These are phyloP conservation scores for Berberis vulgaris DNA, from an alignment of 164 flowering plant species.

Conservation along the genomic window DNA sequence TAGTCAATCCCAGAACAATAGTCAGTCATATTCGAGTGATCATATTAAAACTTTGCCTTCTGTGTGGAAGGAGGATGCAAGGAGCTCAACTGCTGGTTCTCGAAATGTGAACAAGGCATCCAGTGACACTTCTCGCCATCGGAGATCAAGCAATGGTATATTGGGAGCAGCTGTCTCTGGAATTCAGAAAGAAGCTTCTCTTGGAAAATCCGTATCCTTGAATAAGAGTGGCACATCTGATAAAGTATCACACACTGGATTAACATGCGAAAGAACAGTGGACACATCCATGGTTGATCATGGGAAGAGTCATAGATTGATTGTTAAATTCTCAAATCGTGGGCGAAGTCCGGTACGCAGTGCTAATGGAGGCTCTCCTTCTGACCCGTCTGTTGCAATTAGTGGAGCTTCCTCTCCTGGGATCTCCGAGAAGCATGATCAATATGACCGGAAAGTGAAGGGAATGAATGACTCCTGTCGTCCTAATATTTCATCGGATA, in stretches of 20 bases:
- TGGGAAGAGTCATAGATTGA: conserved; percentile 54
- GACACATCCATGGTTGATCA: conserved; percentile 39
- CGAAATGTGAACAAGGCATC: conserved; percentile 30
- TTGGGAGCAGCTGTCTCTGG: conserved; percentile 34
- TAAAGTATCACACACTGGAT: conserved; percentile 39
- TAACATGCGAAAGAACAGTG: conserved; percentile 30
- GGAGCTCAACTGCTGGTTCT: conserved; percentile 64
- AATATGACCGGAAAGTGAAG: conserved; percentile 32
- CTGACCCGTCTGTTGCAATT: conserved; percentile 27
- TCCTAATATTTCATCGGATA: conserved; percentile 28
- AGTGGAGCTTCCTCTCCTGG: conserved; percentile 54
- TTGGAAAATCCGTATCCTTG: conserved; percentile 31
- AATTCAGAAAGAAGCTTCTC: conserved; percentile 43
- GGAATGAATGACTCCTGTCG: conserved; percentile 39
- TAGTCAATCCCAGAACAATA: conserved; percentile 75
- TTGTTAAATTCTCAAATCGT: conserved; percentile 71
- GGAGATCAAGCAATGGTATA: conserved; percentile 54
- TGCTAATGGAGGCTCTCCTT: conserved; percentile 35
- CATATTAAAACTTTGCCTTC: conserved; percentile 40
- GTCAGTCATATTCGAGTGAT: conserved; percentile 74
- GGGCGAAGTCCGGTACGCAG: conserved; percentile 40
- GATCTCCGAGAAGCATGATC: conserved; percentile 46
- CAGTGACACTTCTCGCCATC: conserved; percentile 40
- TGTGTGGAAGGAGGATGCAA: conserved; percentile 61
- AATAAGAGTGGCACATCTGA: conserved; percentile 37